phyloP scores from a whole-genome alignment of 495 filamentous ascomycete genomes.

The Platismatia glauca region DNA sequence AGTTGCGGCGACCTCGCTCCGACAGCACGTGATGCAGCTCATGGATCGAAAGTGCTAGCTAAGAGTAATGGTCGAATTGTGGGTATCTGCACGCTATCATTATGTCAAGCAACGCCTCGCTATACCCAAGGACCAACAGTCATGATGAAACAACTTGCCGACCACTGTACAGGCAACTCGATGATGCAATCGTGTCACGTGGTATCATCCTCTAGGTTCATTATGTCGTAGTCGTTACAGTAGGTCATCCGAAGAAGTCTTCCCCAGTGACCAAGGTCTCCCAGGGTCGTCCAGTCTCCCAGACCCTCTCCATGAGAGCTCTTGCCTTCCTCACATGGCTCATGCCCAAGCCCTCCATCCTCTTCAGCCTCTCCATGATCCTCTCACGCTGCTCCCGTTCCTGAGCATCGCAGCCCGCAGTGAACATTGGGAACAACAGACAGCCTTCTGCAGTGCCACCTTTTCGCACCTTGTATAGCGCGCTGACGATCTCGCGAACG shows the following conservation, averaged over 20 bases:
- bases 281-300: slow-evolving; percentile 44
- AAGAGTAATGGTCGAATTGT: slow-evolving; percentile 7
- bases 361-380: slow-evolving; percentile 58
- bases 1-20: not conserved
- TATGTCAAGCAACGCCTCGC: not conserved
- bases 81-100: slow-evolving; percentile 1
- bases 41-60: not conserved
- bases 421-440: slow-evolving; percentile 75
- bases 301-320: slow-evolving; percentile 56
- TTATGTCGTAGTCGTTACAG: not conserved
- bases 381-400: slow-evolving; percentile 45
- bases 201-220: not conserved
- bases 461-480: slow-evolving; percentile 52
- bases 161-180: not conserved
- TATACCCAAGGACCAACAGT: not conserved
- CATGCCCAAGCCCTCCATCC: slow-evolving; percentile 67
- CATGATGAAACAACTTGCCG: not conserved
- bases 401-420: slow-evolving; percentile 67
- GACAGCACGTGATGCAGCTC: not conserved
- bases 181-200: not conserved
- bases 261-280: slow-evolving; percentile 14
- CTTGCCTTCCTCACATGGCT: slow-evolving; percentile 58
- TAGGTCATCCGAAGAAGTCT: slow-evolving; percentile 10
- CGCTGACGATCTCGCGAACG: slow-evolving; percentile 53
- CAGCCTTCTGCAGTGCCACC: slow-evolving; percentile 68